These are phyloP conservation scores for Rutidosis leptorrhynchoides DNA, from an alignment of 129 eudicot genomes.

Conservation along the genomic window DNA sequence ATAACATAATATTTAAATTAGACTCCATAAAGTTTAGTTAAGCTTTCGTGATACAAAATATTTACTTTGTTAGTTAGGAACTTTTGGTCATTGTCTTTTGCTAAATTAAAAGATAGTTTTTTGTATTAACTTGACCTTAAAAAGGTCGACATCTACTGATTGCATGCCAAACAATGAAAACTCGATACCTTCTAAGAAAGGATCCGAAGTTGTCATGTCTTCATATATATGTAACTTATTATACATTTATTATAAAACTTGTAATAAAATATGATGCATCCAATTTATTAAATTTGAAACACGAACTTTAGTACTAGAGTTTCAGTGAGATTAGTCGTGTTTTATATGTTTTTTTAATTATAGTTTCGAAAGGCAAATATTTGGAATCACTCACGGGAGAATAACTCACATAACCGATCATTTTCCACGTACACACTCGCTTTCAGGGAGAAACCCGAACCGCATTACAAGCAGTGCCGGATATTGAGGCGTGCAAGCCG, in stretches of 20 bases:
- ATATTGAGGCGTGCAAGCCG: too few species aligned
- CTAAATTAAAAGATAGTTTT: conserved; percentile 14
- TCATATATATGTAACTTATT: neutral
- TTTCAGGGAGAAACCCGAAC: too few species aligned
- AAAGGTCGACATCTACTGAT: conserved; percentile 25
- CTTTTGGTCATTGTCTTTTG: conserved; percentile 21
- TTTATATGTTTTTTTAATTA: neutral
- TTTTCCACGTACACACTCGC: too few species aligned
- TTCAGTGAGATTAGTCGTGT: neutral
- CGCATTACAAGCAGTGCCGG: too few species aligned
- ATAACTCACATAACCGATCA: too few species aligned
- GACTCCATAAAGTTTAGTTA: conserved; percentile 6
- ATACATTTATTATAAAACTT: neutral
- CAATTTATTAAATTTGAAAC: neutral
- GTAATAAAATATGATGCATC: neutral
- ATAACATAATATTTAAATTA: neutral
- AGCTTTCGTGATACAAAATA: conserved; percentile 2
- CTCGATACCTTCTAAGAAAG: neutral
- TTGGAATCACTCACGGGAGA: too few species aligned
- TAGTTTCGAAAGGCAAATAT: too few species aligned
- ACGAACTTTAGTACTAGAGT: neutral
- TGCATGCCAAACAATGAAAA: neutral
- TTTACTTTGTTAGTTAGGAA: conserved; percentile 13
- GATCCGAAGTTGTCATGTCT: neutral
- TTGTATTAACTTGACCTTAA: conserved; percentile 32